Evolutionary conservation across 176 grass and related monocot genomes (phyloP), one percentile per base, ranked within the genome.

Genomic region (Calamus simplicifolius): DNA sequence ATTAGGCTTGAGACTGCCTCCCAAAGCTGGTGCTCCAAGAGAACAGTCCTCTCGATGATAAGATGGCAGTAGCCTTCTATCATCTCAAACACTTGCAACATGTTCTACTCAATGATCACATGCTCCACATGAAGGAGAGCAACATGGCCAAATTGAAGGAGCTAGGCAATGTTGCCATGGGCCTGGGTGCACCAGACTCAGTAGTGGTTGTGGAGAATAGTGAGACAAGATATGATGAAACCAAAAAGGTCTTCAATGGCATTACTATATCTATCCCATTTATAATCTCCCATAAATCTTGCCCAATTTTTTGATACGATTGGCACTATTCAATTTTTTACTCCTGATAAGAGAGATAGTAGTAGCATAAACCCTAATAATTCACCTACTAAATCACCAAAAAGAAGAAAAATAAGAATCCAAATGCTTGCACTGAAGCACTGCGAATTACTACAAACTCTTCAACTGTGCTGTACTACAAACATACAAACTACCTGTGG

Each of bases 101-200:
- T 81, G 65, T 78, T 77, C 73, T 75, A 83, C 57, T 91, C 83
- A 19, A 82, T 80, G 63, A 97, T 64, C 49, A 85, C 87, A 57
- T 97, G 83, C 75, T 97, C 92, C 23, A 66, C 79, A 71, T 80
- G 51, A 54, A 82, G 80, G 16, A 96, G 72, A 10, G 92, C 92
- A 31, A 72, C 30, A 49, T 80, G 81, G 29, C 92, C 80, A 4
- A 90, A 72, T 0, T 64, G 78, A 14, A 97, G 80, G 74, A 97
- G 87, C 77, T 90, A 81, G 29, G 85, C 78, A 15, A 82, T 87
- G 65, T 97, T 83, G 0, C 76, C 80, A 29, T 81, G 75, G 43
- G 87, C 69, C 72, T 88, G 79, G 71, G 27, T 60, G 69, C 74
- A 79, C 17, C 78, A 80, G 75, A 81, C 83, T 50, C 67, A 72